Conservation (phyloP, 2,329 filamentous ascomycete species). For the Arthroderma uncinatum region DNA sequence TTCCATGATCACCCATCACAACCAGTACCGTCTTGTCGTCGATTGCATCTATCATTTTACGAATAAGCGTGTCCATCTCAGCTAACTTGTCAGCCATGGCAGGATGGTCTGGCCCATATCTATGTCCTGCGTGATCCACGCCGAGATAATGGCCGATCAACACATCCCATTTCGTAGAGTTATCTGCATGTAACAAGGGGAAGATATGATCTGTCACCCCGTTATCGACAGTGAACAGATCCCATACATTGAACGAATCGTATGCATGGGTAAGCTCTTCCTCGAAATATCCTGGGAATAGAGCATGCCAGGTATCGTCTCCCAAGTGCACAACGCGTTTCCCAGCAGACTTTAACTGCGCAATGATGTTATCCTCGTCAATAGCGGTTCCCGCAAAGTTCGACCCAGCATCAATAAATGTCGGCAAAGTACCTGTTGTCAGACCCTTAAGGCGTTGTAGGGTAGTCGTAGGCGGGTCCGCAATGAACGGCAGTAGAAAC, state of each 20-base stretch:
- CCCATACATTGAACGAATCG: slow-evolving; percentile 97
- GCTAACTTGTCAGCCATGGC: slow-evolving; percentile 84
- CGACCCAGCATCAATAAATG: slow-evolving; percentile 84
- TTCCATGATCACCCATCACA: slow-evolving; percentile 98
- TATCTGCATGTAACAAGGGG: slow-evolving; percentile 59
- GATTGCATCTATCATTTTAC: slow-evolving; percentile 56
- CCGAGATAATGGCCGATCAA: slow-evolving; percentile 88
- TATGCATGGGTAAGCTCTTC: slow-evolving; percentile 75
- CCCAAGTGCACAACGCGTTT: slow-evolving; percentile 84
- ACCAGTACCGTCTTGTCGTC: slow-evolving; percentile 82
- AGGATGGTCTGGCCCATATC: slow-evolving; percentile 84
- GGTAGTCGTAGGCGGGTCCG: slow-evolving; percentile 89
- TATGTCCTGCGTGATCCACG: slow-evolving; percentile 92
- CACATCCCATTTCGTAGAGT: slow-evolving; percentile 73
- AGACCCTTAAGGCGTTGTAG: slow-evolving; percentile 85
- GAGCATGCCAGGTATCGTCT: slow-evolving; percentile 92
- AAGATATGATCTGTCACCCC: slow-evolving; percentile 79
- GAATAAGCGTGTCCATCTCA: slow-evolving; percentile 79
- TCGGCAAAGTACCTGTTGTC: slow-evolving; percentile 88
- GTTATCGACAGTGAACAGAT: slow-evolving; percentile 91
- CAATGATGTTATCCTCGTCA: slow-evolving; percentile 74
- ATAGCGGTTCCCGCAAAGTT: slow-evolving; percentile 94
- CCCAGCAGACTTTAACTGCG: slow-evolving; percentile 51
- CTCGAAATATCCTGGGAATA: slow-evolving; percentile 93
- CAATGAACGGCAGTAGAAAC: slow-evolving; percentile 87